Evolutionary conservation across 2,329 filamentous ascomycete genomes (phyloP).

Genomic region (Fusarium sp.): DNA sequence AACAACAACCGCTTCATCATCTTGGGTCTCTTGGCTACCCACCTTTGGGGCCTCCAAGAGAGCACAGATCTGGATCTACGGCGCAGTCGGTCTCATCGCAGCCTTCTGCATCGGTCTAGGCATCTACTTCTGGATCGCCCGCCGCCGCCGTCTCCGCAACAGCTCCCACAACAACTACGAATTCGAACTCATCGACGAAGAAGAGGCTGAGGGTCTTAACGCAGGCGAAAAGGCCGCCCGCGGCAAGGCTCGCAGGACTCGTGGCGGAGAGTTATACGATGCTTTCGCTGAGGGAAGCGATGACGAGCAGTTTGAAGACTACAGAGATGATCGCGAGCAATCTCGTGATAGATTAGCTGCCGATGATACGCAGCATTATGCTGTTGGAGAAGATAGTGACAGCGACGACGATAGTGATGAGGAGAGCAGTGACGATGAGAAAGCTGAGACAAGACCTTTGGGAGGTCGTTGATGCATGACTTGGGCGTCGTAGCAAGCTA

Average conservation of each 20-base stretch:
- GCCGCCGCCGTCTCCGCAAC: slow-evolving; percentile 80
- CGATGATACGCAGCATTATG: slow-evolving; percentile 61
- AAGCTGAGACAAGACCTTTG: slow-evolving; percentile 44
- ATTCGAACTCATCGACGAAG: slow-evolving; percentile 91
- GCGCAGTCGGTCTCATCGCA: slow-evolving; percentile 84
- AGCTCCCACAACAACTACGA: slow-evolving; percentile 87
- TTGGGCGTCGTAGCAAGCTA: not conserved
- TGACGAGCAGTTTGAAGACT: slow-evolving; percentile 69
- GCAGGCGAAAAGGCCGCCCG: slow-evolving; percentile 61
- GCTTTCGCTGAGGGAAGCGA: slow-evolving; percentile 90
- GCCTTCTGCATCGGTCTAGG: slow-evolving; percentile 85
- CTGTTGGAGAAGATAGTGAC: slow-evolving; percentile 63
- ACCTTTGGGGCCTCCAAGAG: slow-evolving; percentile 89
- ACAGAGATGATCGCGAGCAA: slow-evolving; percentile 58
- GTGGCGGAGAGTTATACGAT: slow-evolving; percentile 94
- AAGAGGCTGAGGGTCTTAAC: slow-evolving; percentile 73
- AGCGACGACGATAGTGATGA: slow-evolving; percentile 58
- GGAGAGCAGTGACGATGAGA: slow-evolving; percentile 53
- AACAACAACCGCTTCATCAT: slow-evolving; percentile 68
- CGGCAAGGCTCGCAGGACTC: slow-evolving; percentile 62
- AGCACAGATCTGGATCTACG: slow-evolving; percentile 95
- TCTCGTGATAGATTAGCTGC: slow-evolving; percentile 49
- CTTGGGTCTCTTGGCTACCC: slow-evolving; percentile 88
- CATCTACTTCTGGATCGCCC: slow-evolving; percentile 84
- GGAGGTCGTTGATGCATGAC: slow-evolving; percentile 29